Conservation (phyloP, 371 early-diverging fungal species). For the Apophysomyces ossiformis region DNA sequence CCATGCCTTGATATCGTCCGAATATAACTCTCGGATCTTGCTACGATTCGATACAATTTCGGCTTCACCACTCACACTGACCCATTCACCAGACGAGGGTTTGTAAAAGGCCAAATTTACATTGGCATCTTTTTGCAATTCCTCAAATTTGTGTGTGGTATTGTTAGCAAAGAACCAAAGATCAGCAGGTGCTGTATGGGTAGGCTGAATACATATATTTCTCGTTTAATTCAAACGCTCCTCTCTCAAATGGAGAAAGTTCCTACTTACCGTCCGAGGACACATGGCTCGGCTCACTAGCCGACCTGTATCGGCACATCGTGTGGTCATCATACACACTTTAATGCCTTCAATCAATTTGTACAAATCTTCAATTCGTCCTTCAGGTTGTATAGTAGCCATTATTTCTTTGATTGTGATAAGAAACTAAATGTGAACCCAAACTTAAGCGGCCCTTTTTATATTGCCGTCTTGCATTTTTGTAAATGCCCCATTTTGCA, state of each 20-base stretch:
- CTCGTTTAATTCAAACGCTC: too few relatives aligned
- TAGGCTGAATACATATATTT: conserved; percentile 17
- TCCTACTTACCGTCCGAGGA: conserved; percentile 23
- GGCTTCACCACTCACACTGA: conserved; percentile 48
- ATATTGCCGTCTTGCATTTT: too few relatives aligned
- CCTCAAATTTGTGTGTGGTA: conserved; percentile 46
- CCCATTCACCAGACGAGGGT: conserved; percentile 45
- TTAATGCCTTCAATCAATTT: conserved; percentile 31
- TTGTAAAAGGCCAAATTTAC: conserved; percentile 47
- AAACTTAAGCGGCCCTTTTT: too few relatives aligned
- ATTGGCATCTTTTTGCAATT: conserved; percentile 44
- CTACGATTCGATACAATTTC: conserved; percentile 38
- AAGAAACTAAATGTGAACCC: too few relatives aligned
- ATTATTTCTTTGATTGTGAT: not conserved
- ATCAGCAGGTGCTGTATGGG: conserved; percentile 31
- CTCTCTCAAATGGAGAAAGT: too few relatives aligned
- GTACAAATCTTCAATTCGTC: conserved; percentile 41
- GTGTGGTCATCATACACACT: conserved; percentile 44
- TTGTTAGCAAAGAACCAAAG: conserved; percentile 49
- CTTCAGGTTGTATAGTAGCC: conserved; percentile 17
- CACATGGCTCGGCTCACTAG: conserved; percentile 37
- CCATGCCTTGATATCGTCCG: conserved; percentile 39
- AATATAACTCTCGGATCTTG: conserved; percentile 42
- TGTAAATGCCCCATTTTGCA: too few relatives aligned
- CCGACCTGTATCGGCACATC: conserved; percentile 27